Base-by-base conservation (phyloP, 2,329 filamentous ascomycete species). In the Hypoxylon sp. region DNA sequence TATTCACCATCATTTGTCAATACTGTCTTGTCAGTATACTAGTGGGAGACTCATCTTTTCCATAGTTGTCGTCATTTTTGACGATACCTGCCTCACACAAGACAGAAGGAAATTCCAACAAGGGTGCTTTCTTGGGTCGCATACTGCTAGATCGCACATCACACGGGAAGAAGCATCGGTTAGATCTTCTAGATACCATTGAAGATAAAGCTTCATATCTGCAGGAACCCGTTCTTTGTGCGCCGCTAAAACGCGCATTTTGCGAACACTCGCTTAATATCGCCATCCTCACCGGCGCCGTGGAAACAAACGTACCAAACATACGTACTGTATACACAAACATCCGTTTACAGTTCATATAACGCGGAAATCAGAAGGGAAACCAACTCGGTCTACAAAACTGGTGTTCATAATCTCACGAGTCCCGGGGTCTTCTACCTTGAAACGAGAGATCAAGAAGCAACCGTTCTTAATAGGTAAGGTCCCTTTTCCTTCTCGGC, bases 401-500 rank as follows among this genome's bases (percentile, higher is more conserved):
- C 35, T 29, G 44, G 37, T 53, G 29, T 44, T 39, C 26, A 22
- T 62, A 51, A 59, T 55, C 50, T 52, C 0, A 35, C 52, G 54
- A 60, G 37, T 13, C 17, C 51, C 19, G 13, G 19, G 31, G 19
- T 42, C 31, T 33, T 14, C 8, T 24, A 39, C 37, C 52, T 65
- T 47, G 26, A 48, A 59, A 26, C 24, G 17, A 55, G 24, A 60
- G 50, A 19, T 55, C 44, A 58, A 17, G 60, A 56, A 54, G 4
- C 14, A 39, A 39, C 59, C 46, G 26, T 47, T 52, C 47, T 46
- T n/a, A 65, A 59, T 39, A 65, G 61, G 68, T 70, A 65, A 65
- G 64, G n/a, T 33, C 17, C 22, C 31, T 68, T 64, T 64, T 67
- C 22, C 11, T 48, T 59, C 22, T 37, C 22, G 3, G 52, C 35